phyloP scores from a whole-genome alignment of 345 rosid genomes.

The Reutealis trisperma region DNA sequence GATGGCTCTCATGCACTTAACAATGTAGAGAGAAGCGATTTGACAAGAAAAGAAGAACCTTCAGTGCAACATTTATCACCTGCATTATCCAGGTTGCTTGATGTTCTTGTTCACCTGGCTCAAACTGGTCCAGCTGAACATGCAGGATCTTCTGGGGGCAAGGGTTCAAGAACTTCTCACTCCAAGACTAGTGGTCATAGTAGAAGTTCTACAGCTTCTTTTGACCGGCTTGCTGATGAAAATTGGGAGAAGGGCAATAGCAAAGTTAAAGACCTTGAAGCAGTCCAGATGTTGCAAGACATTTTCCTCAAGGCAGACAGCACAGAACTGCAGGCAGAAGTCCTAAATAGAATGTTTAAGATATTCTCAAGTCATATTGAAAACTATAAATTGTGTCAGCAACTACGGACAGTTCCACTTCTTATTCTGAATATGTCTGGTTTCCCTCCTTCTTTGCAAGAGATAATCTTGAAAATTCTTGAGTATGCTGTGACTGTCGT shows the following conservation, averaged over 20 bases:
- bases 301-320: slow-evolving; percentile 89
- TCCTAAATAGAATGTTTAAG: slow-evolving; percentile 93
- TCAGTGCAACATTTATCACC: slow-evolving; percentile 65
- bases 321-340: slow-evolving; percentile 91
- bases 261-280: slow-evolving; percentile 98
- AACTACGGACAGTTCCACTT: slow-evolving; percentile 93
- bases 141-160: slow-evolving; percentile 41
- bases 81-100: slow-evolving; percentile 84
- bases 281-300: slow-evolving; percentile 97
- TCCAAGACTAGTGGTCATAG: slow-evolving; percentile 52
- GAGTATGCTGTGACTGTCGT: slow-evolving; percentile 98
- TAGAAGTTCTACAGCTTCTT: slow-evolving; percentile 64
- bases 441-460: slow-evolving; percentile 90
- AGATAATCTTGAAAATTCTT: slow-evolving; percentile 93
- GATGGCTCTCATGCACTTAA: slow-evolving; percentile 38
- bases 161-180: slow-evolving; percentile 54
- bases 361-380: slow-evolving; percentile 97
- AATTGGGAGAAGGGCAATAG: slow-evolving; percentile 74
- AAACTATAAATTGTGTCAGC: slow-evolving; percentile 89
- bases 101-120: slow-evolving; percentile 87
- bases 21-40: slow-evolving; percentile 31
- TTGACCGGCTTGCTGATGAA: slow-evolving; percentile 67
- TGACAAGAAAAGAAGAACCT: slow-evolving; percentile 46
- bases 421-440: slow-evolving; percentile 94
- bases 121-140: slow-evolving; percentile 84